Evolutionary conservation across 177 flowering plant genomes (phyloP), one percentile per base, ranked within the genome.

Genomic region (Telopea speciosissima): DNA sequence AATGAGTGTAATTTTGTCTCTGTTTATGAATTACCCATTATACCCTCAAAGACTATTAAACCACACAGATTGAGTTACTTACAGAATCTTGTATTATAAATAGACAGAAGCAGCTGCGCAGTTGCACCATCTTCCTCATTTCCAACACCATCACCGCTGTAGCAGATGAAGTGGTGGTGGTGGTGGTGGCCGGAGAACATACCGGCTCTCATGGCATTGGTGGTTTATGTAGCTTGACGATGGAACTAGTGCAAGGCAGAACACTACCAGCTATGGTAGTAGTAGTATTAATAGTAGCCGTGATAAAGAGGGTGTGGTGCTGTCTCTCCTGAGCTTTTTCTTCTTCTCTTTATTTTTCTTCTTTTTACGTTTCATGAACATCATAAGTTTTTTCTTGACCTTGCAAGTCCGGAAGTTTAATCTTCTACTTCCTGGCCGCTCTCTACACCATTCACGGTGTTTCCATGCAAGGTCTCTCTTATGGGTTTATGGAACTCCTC

Each of bases 301-400:
- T 6, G 8, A 36, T 36, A 8, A 3, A 33, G 68, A 71, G 14
- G 22, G 19, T 42, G 21, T 54, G 89, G 86, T 81, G 81, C 42
- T 83, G 83, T 81, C 84, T 79, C 83, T 81, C 74, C 84, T 84
- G 89, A 86, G 87, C 87, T 86, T 84, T 62, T 79, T 76, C 71
- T 71, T 72, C 24, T 75, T 70, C 22, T 3, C 13, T 23, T 60
- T 58, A n/a, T 71, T 36, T 44, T 23, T 23, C 56, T n/a, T 40
- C 16, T 77, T 58, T 28, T 17, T 45, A 69, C 61, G 31, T 28
- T 36, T 25, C 44, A 69, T 45, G 33, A 22, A 42, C 21, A 3
- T 23, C 59, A 45, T 31, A 63, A 65, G 70, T 76, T 83, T 78
- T 36, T 86, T 86, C 87, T 84, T 84, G 89, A 86, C 87, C 89